Conservation (phyloP, 1,284 basidiomycete genomes). For the Coniferiporia sulphurascens region DNA sequence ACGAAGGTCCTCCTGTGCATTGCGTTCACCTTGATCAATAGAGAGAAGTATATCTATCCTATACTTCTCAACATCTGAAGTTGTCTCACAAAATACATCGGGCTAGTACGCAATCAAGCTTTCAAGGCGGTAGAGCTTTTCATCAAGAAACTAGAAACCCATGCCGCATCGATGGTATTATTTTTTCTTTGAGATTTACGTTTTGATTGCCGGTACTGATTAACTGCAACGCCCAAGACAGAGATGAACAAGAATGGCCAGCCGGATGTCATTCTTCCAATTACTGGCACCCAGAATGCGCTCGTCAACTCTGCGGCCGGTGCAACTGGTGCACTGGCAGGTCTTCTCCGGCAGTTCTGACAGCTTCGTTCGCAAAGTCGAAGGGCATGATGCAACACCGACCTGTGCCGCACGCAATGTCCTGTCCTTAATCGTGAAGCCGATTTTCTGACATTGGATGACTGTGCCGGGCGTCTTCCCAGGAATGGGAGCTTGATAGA, state of each 20-base stretch:
- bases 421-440: constrained; percentile 90
- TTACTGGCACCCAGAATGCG: constrained; percentile 44
- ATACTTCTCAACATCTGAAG: neutral
- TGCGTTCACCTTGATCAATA: constrained; percentile 77
- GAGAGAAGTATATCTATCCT: constrained; percentile 69
- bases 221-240: constrained; percentile 59
- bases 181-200: neutral
- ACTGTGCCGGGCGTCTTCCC: constrained; percentile 88
- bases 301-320: constrained; percentile 84
- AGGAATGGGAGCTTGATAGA: constrained; percentile 90
- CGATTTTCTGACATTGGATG: constrained; percentile 87
- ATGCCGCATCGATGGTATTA: constrained; percentile 75
- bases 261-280: constrained; percentile 26
- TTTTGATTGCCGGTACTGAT: too few relatives aligned
- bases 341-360: too few relatives aligned
- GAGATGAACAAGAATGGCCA: constrained; percentile 38
- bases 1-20: constrained; percentile 85
- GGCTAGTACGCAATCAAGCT: constrained; percentile 88
- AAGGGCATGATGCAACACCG: constrained; percentile 91
- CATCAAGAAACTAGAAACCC: constrained; percentile 74
- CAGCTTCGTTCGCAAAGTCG: too few relatives aligned
- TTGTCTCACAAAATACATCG: constrained; percentile 28
- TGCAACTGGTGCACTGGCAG: constrained; percentile 85
- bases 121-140: constrained; percentile 89
- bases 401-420: constrained; percentile 94